Evolutionary conservation across 371 early-diverging fungal species (phyloP), one percentile per base, ranked within the genome.

Genomic region (Mucor saturninus): DNA sequence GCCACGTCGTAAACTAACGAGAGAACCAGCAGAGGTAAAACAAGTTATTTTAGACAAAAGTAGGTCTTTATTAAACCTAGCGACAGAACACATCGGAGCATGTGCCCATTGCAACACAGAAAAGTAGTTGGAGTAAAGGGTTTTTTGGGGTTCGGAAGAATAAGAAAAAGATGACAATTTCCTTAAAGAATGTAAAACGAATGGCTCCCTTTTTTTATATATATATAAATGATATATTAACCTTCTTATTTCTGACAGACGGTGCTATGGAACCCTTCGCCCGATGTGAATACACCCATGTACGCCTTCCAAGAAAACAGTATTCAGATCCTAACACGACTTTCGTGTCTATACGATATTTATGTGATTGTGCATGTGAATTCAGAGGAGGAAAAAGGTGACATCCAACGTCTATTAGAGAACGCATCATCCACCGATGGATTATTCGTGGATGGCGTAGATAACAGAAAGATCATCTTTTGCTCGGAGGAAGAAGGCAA

Each of bases 401-500:
- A 67, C 32, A 76, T 82, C 48, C 48, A 68, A 32, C 30, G 45
- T 2, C 61, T 82, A 46, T 61, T 82, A 28, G 61, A 59, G 14
- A 72, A 72, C 40, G 61, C 68, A 2, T 26, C 31, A 4, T 50
- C 50, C 7, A 32, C 59, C 7, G 43, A 35, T 21, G 57, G 61
- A 13, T 13, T 65, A 30, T 55, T 62, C 54, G 31, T 56, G 11
- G 59, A 63, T 28, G 28, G 50, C 30, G 54, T 75, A 31, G 77
- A 77, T 55, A 49, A 49, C 6, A 62, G 77, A 26, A 73, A 73
- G 31, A 56, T 77, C 11, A 53, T 82, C 5, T 77, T 56, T 42
- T 82, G 83, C 49, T 73, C 76, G 42, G 76, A 77, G 14, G 80
- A 79, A 57, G 73, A 82, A 56, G 83, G 83, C 26, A 82, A 82